Conservation (phyloP, 2,329 filamentous ascomycete species). For the Fusarium napiforme region DNA sequence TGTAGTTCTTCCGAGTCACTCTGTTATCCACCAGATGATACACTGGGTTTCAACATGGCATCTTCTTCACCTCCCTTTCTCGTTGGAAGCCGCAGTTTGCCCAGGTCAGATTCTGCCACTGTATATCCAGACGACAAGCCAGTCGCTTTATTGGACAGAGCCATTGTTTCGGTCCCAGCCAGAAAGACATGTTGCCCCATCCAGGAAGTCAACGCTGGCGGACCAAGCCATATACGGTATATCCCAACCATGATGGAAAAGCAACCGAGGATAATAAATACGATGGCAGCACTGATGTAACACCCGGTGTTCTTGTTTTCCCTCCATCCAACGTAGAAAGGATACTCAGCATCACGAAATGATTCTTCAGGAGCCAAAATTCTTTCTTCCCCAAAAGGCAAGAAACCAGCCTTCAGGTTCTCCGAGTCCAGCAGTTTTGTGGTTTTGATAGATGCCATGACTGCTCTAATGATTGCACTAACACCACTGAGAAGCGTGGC, state of each 20-base stretch:
- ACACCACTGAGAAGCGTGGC: background rate
- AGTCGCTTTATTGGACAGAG: background rate
- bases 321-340: background rate
- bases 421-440: background rate
- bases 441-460: background rate
- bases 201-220: conserved; percentile 25
- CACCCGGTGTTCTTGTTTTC: background rate
- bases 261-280: conserved; percentile 9
- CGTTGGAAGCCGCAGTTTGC: conserved; percentile 4
- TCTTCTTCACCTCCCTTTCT: background rate
- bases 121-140: background rate
- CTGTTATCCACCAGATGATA: background rate
- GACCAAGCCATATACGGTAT: conserved; percentile 15
- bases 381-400: background rate
- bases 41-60: background rate
- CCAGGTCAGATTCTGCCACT: background rate
- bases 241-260: conserved; percentile 3
- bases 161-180: background rate
- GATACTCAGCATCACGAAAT: background rate
- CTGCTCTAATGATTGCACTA: background rate
- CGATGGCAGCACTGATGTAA: background rate
- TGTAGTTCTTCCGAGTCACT: background rate
- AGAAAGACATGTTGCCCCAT: conserved; percentile 12
- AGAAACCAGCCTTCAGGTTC: background rate
- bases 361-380: background rate